Base-by-base conservation (phyloP, 169 alveolate genomes). In the Plasmodium chabaudi region DNA sequence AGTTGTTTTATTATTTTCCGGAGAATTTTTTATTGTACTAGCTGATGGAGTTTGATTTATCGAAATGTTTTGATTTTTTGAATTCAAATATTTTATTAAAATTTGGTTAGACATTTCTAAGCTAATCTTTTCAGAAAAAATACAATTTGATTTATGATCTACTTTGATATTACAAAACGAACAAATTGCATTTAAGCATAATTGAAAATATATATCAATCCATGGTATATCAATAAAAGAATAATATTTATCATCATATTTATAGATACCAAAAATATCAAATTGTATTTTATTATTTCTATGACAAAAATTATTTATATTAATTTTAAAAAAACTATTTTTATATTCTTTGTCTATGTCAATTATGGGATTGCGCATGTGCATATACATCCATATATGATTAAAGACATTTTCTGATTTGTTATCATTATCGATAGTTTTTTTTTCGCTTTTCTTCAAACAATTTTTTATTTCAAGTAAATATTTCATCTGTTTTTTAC, bases 131-230 rank as follows among this genome's bases (percentile, higher is more conserved):
- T 82, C 90, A 13, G 69, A 17, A 53, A 67, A 67, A 53, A 82
- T 15, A 42, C 79, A 65, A 1, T 19, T 19, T 34, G 72, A 39
- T 1, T 39, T 39, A 15, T 47, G 15, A 23, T 67, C 82, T 10
- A 82, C 71, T 49, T 67, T 53, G 17, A 39, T 49, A 19, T 67
- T 70, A 61, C 90, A 82, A 34, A 67, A 55, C 1, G 44, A 6
- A 44, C 90, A 82, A 19, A 67, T 82, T n/a, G 90, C 25, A 67
- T 82, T 82, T 65, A 82, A 82, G 17, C 61, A 65, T 25, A 65
- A 67, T 42, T 82, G 42, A 60, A 34, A 82, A 82, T 82, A 82
- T 21, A 82, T 19, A 53, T 70, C 53, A 0, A 67, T 55, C 90
- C 90, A 82, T 15, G 90, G 90, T 5, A 67, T 53, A 67, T 82